Percentiles rank a stretch among this genome's conserved stretches.
phyloP scores from a whole-genome alignment of 2,329 filamentous ascomycete genomes.

The Aplosporella prunicola region DNA sequence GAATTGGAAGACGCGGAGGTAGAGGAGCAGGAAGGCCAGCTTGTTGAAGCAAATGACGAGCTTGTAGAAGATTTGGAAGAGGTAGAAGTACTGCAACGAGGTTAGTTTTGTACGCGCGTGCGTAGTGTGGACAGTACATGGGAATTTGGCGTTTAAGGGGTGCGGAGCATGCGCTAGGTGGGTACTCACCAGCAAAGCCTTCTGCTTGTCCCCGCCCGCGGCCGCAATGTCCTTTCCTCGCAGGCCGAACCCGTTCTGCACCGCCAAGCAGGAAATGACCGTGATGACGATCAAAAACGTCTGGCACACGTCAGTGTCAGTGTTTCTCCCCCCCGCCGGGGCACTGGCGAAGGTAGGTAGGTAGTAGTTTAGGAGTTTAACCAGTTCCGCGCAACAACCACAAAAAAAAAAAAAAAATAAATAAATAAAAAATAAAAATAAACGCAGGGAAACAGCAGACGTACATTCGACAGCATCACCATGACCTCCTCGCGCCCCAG shows the following conservation, averaged over 20 bases:
- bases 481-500: constrained; percentile 19
- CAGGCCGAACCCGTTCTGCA: constrained; percentile 19
- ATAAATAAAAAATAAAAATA: too few species aligned
- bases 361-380: too few species aligned
- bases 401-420: too few species aligned
- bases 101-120: too few species aligned
- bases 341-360: too few species aligned
- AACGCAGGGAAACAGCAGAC: too few species aligned
- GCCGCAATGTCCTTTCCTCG: constrained; percentile 14
- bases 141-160: not conserved
- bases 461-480: constrained; percentile 18
- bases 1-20: constrained; percentile 19
- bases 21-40: constrained; percentile 19
- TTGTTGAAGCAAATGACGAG: constrained; percentile 20
- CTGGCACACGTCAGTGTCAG: not conserved
- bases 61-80: constrained; percentile 18
- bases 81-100: constrained; percentile 17
- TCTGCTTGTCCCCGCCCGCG: constrained; percentile 14
- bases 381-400: too few species aligned
- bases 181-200: constrained; percentile 16
- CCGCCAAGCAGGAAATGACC: constrained; percentile 9
- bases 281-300: constrained; percentile 4
- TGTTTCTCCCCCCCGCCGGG: not conserved
- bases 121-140: too few species aligned
- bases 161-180: not conserved